phyloP scores from a whole-genome alignment of 2,329 filamentous ascomycete genomes.

The Fusarium oxysporum region DNA sequence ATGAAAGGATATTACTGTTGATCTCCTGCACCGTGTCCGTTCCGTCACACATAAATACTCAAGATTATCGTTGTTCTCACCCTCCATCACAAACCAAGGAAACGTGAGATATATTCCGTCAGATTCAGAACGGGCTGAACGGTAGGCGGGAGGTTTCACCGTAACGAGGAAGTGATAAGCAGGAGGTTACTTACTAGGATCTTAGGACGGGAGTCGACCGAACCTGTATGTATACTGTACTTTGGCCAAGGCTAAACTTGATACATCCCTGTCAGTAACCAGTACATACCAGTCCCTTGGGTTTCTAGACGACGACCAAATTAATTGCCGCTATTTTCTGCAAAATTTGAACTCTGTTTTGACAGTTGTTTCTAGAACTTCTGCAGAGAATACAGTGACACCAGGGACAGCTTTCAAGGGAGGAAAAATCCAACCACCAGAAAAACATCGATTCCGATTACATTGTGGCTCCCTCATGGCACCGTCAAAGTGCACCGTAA shows the following conservation, averaged over 20 bases:
- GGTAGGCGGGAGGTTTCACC: constrained; percentile 5
- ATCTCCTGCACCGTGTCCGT: constrained; percentile 27
- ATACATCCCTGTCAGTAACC: not conserved
- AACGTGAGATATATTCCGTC: constrained; percentile 30
- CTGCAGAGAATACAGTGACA: constrained; percentile 23
- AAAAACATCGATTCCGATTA: not conserved
- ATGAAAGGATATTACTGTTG: constrained; percentile 10
- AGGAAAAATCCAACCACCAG: not conserved
- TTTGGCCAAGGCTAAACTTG: constrained; percentile 1
- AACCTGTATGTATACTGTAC: constrained; percentile 30
- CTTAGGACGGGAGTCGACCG: constrained; percentile 35
- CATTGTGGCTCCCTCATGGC: not conserved
- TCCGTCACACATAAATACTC: constrained; percentile 7
- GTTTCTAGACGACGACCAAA: not conserved
- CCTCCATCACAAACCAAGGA: constrained; percentile 34
- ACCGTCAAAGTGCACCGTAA: constrained; percentile 15
- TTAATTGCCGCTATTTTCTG: constrained; percentile 1
- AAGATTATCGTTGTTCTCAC: constrained; percentile 15
- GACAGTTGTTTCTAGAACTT: constrained; percentile 27
- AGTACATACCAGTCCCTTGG: constrained; percentile 9
- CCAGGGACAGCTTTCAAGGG: constrained; percentile 12
- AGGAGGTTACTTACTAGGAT: constrained; percentile 30
- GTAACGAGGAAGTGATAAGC: constrained; percentile 26
- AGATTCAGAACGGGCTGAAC: constrained; percentile 20
- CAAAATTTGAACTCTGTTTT: constrained; percentile 23